These are phyloP conservation scores for Phyllosticta ampelicida DNA, from an alignment of 2,329 filamentous ascomycete species.

Conservation along the genomic window DNA sequence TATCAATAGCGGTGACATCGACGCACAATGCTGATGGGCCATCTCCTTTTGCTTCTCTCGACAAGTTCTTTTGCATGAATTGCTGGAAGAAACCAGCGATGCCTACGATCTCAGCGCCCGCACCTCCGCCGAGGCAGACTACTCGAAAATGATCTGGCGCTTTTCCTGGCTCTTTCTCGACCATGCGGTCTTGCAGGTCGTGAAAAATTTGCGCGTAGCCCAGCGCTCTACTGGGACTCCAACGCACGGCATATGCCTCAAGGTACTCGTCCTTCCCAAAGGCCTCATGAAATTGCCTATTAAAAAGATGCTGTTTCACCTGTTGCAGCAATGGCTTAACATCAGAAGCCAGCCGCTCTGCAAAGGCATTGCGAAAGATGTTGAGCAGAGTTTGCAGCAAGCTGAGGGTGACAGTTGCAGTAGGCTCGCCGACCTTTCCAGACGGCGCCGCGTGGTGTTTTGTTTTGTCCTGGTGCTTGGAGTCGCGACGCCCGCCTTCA, in stretches of 20 bases:
- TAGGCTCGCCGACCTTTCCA: neutral
- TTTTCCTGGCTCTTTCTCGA: neutral
- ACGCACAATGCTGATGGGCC: conserved; percentile 13
- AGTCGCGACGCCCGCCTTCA: neutral
- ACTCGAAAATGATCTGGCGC: conserved; percentile 24
- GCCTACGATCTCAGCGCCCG: conserved; percentile 56
- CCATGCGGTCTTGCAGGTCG: conserved; percentile 21
- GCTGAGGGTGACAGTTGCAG: conserved; percentile 32
- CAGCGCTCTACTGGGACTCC: conserved; percentile 78
- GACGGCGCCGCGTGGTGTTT: neutral
- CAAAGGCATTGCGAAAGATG: conserved; percentile 59
- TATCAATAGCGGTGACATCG: conserved; percentile 61
- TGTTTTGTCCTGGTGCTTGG: neutral
- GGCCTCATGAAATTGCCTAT: conserved; percentile 70
- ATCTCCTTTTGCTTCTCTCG: neutral
- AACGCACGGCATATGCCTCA: conserved; percentile 75
- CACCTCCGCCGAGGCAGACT: conserved; percentile 53
- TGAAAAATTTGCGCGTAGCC: conserved; percentile 60
- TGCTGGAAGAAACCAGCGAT: conserved; percentile 41
- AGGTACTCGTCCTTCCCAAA: conserved; percentile 64
- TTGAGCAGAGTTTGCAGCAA: conserved; percentile 63
- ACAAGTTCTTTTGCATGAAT: neutral
- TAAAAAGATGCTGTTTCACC: conserved; percentile 76
- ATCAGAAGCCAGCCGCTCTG: conserved; percentile 32
- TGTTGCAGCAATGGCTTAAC: conserved; percentile 55